Conservation (phyloP, 139 green algal genomes). For the Zygnema circumcarinatum region DNA sequence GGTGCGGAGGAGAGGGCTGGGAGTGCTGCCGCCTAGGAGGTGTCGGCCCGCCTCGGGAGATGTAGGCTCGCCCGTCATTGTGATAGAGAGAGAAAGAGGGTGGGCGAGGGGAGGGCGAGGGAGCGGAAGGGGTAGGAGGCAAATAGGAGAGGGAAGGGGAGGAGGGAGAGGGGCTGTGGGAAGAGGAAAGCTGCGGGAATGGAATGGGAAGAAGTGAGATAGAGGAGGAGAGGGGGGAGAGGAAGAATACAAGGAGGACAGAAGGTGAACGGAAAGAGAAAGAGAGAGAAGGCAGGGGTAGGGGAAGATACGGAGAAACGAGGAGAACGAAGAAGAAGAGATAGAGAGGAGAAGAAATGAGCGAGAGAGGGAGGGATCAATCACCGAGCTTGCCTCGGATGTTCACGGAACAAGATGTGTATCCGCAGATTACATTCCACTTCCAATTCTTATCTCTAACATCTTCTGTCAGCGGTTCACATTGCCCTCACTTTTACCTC, state of each 20-base stretch:
- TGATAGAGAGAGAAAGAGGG: neutral
- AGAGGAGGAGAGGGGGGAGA: neutral
- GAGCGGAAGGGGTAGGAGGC: neutral
- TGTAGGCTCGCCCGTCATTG: neutral
- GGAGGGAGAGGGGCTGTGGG: neutral
- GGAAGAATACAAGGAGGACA: neutral
- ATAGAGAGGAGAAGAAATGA: too few relatives aligned
- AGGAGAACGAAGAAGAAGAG: too few relatives aligned
- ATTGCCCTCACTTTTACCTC: neutral
- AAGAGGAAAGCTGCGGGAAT: neutral
- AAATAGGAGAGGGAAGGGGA: neutral
- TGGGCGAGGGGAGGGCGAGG: slow-evolving; percentile 1
- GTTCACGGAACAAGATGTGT: neutral
- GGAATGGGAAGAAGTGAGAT: neutral
- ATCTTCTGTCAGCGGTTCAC: neutral
- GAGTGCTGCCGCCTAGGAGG: neutral
- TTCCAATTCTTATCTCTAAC: neutral
- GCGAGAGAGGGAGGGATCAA: too few relatives aligned
- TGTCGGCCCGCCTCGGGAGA: neutral
- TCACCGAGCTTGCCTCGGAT: too few relatives aligned
- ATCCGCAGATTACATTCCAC: neutral
- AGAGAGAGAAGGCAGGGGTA: too few relatives aligned
- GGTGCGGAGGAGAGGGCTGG: neutral
- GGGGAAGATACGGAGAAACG: too few relatives aligned
- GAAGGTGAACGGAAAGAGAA: neutral